A percentile compares a stretch with the other conserved stretches of the same genome.
Evolutionary conservation across 257 asterid species (phyloP).

Genomic region (Ilex asprella): DNA sequence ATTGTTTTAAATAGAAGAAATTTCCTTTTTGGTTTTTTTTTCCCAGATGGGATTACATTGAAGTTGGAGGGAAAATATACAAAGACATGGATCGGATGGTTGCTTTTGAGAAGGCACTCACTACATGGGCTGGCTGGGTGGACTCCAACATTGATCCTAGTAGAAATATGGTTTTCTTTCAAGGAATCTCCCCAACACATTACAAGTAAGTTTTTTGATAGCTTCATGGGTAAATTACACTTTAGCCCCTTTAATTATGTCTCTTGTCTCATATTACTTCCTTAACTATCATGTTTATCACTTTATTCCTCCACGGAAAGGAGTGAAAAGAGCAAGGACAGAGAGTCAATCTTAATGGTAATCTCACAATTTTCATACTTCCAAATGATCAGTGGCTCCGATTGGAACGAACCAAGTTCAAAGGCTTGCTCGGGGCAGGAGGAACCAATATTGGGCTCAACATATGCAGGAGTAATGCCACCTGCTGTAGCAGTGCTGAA

Average conservation of each 20-base stretch:
- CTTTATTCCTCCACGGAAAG: too few species aligned
- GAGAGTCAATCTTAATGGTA: too few species aligned
- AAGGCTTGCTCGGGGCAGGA: conserved; percentile 9
- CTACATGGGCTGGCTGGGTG: conserved; percentile 23
- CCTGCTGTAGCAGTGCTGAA: conserved; percentile 11
- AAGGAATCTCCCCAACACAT: conserved; percentile 19
- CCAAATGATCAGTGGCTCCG: conserved; percentile 5
- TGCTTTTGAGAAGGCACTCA: conserved; percentile 13
- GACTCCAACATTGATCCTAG: conserved; percentile 14
- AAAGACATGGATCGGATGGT: conserved; percentile 16
- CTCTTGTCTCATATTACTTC: too few species aligned
- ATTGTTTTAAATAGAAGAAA: too few species aligned
- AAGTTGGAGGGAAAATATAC: background rate
- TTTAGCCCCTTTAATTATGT: too few species aligned
- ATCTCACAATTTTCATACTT: too few species aligned
- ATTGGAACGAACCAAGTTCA: conserved; percentile 14
- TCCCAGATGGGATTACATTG: background rate
- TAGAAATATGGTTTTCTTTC: conserved; percentile 18
- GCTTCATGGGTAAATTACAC: too few species aligned
- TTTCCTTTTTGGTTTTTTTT: background rate
- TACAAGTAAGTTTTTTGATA: conserved; percentile 11
- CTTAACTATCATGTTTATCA: too few species aligned
- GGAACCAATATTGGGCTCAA: conserved; percentile 7
- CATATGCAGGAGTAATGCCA: conserved; percentile 11
- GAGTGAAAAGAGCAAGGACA: too few species aligned